phyloP scores from a whole-genome alignment of 352 stramenopile genomes.

The Blastocystis sp. region DNA sequence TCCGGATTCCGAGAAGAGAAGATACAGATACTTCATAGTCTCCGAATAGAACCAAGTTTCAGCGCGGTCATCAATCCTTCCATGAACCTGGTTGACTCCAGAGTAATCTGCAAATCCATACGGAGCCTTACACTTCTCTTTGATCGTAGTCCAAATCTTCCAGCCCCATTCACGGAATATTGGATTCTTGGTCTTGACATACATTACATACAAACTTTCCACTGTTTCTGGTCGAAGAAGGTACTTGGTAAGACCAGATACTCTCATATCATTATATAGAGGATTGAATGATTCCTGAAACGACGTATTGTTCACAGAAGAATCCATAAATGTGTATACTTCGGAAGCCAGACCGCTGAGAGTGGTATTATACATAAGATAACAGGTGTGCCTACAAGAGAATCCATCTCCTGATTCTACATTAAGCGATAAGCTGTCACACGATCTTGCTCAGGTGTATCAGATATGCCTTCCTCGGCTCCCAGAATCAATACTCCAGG shows the following conservation, averaged over 20 bases:
- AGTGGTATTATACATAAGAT: conserved; percentile 73
- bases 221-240: conserved; percentile 86
- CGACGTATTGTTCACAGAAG: not conserved
- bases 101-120: conserved; percentile 76
- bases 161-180: conserved; percentile 81
- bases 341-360: conserved; percentile 73
- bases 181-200: conserved; percentile 79
- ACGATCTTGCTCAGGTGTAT: conserved; percentile 71
- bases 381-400: conserved; percentile 69
- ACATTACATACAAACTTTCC: conserved; percentile 89
- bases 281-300: not conserved
- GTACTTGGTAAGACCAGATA: conserved; percentile 69
- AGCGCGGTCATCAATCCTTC: conserved; percentile 82
- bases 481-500: conserved; percentile 72
- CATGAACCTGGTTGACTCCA: conserved; percentile 63
- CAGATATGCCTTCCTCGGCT: conserved; percentile 61
- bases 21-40: conserved; percentile 95
- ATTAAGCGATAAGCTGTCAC: conserved; percentile 74
- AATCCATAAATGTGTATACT: not conserved
- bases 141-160: conserved; percentile 84
- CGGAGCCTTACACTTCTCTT: conserved; percentile 79
- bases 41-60: conserved; percentile 96
- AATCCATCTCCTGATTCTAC: conserved; percentile 61
- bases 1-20: conserved; percentile 79
- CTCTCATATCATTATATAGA: not conserved